Base-by-base conservation (phyloP, 179 eudicot genomes). In the Gypsophila paniculata region DNA sequence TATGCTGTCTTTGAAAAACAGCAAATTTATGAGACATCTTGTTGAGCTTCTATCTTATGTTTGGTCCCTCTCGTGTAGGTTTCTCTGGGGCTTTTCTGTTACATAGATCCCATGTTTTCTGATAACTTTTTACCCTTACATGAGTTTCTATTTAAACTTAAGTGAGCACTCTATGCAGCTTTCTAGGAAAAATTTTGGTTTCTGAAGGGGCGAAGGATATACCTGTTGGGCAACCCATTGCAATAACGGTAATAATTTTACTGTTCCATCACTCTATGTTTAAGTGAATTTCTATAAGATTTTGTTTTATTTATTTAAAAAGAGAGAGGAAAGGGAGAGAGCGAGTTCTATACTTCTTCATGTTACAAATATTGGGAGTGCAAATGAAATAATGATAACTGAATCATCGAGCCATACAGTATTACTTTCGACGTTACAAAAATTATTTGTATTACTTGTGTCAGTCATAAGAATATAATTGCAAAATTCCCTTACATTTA, bases 181-280 rank as follows among this genome's bases (percentile, higher is more conserved):
- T 75, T 82, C 68, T 93, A 75, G 98, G 96, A 69, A 93, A 88
- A 84, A 93, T 93, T 79, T 70, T 91, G 81, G 87, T 82, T 69
- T 85, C 96, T 78, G 98, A 93, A 73, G 97, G 96, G 76, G 82
- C 98, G 52, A 93, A 93, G 73, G 96, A 93, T 80, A 84, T 93
- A 70, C 91, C 90, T 19, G 98, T 93, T 73, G 98, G 98, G 79
- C 87, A 89, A 77, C 86, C 98, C 70, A 93, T 93, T 83, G 92
- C 93, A 63, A 76, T 93, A 76, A 93, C 93, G 82, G 98, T 93
- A 83, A 73, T 34, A 34, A 19, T 38, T 62, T 9, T n/a, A 34
- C 21, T 3, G 12, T 34, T 36, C 7, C 8, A 62, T 62, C 46
- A 0, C 46, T 42, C 46, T 2, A 42, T 42, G 46, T 42, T 42